phyloP scores from a whole-genome alignment of 257 asterid species.

The Coffea eugenioides region DNA sequence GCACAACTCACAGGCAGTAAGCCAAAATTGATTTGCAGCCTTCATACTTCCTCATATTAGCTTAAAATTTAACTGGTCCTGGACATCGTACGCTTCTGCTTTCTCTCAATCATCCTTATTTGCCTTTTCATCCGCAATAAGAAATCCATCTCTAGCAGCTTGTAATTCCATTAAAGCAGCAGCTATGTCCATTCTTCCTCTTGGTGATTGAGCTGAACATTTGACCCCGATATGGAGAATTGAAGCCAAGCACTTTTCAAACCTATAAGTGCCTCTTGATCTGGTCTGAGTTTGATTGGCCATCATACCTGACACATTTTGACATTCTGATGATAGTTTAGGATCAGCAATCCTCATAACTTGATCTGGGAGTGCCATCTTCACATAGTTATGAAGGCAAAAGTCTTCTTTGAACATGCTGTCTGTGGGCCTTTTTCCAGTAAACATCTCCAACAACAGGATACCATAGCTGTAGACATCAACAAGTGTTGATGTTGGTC shows the following conservation, averaged over 20 bases:
- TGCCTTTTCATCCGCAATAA: neutral
- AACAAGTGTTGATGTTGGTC: neutral
- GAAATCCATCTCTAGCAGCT: conserved; percentile 1
- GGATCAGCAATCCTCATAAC: conserved; percentile 25
- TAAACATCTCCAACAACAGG: conserved; percentile 10
- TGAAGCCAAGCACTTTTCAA: conserved; percentile 15
- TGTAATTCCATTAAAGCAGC: conserved; percentile 29
- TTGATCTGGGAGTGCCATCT: conserved; percentile 15
- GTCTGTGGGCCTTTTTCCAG: conserved; percentile 4
- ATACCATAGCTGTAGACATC: conserved; percentile 16
- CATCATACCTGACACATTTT: neutral
- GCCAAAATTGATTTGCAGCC: too few relatives aligned
- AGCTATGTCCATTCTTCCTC: conserved; percentile 26
- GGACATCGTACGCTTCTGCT: too few relatives aligned
- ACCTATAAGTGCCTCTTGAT: neutral
- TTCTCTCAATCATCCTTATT: neutral
- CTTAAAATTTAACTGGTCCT: neutral
- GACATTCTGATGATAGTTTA: neutral
- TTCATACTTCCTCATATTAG: neutral
- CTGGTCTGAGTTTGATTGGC: neutral
- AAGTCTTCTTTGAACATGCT: conserved; percentile 6
- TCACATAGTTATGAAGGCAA: conserved; percentile 21
- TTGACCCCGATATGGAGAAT: conserved; percentile 26
- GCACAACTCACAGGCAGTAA: neutral
- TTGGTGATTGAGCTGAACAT: conserved; percentile 26